Conservation (phyloP, 2,329 filamentous ascomycete species). For the Chrysoporthe cubensis region DNA sequence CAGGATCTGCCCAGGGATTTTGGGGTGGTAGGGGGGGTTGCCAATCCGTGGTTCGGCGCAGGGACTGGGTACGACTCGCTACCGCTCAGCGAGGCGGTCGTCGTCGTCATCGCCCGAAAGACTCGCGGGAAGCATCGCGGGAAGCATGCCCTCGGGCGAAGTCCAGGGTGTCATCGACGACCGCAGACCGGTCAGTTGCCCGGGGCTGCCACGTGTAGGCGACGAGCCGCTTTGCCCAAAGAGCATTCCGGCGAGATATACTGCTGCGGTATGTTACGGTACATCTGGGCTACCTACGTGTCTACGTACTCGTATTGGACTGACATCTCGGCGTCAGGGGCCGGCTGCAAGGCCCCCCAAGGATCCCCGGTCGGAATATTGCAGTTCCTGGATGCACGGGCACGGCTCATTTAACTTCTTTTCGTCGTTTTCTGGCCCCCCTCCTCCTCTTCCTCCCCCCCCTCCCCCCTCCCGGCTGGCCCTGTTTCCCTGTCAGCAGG, state of each 20-base stretch:
- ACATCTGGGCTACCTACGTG: not conserved
- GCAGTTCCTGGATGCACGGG: conserved; percentile 14
- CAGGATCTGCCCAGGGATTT: conserved; percentile 7
- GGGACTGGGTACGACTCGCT: not conserved
- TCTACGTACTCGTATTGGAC: not conserved
- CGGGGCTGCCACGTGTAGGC: conserved; percentile 8
- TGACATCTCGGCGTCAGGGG: not conserved
- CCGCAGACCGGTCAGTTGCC: not conserved
- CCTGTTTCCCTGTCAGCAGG: not conserved
- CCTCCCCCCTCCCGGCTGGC: not conserved
- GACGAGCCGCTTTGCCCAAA: conserved; percentile 12
- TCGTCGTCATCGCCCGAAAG: not conserved
- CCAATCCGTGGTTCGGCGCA: no score
- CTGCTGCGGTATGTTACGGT: not conserved
- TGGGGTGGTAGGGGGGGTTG: no score
- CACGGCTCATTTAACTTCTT: conserved; percentile 21
- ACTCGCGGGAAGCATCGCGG: not conserved
- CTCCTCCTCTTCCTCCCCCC: not conserved
- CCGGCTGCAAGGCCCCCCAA: not conserved
- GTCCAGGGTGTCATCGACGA: not conserved
- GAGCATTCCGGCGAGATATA: not conserved
- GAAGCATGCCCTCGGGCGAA: not conserved
- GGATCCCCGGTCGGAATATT: not conserved
- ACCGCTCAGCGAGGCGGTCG: not conserved
- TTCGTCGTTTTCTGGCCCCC: not conserved